phyloP scores from a whole-genome alignment of 441 rosid species.

The Pelargonium citronellum region DNA sequence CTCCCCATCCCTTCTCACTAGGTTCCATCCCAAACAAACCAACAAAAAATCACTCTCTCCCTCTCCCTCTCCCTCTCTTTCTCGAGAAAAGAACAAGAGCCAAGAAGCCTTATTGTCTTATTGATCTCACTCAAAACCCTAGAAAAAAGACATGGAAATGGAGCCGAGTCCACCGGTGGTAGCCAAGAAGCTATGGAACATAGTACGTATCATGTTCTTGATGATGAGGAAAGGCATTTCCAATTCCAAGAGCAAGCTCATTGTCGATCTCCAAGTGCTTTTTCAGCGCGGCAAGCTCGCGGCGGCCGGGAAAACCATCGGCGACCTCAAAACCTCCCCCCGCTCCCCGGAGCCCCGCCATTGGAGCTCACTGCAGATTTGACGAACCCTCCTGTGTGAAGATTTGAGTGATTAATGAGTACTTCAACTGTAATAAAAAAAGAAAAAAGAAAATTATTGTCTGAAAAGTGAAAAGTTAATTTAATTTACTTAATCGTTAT shows the following conservation, averaged over 20 bases:
- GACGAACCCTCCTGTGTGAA: too few species aligned
- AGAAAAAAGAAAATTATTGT: too few species aligned
- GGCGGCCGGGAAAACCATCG: slow-evolving; percentile 22
- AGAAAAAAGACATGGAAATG: neutral
- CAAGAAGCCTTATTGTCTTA: neutral
- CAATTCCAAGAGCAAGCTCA: slow-evolving; percentile 17
- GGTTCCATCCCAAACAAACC: neutral
- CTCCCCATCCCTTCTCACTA: neutral
- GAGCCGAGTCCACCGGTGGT: slow-evolving; percentile 17
- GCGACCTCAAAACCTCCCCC: slow-evolving; percentile 16
- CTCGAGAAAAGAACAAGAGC: neutral
- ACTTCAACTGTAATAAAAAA: too few species aligned
- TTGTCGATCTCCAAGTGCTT: slow-evolving; percentile 12
- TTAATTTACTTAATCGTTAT: too few species aligned
- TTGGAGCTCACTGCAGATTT: too few species aligned
- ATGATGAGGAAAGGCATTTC: slow-evolving; percentile 20
- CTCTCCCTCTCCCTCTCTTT: neutral
- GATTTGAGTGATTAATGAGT: too few species aligned
- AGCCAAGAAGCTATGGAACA: slow-evolving; percentile 18
- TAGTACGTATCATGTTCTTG: slow-evolving; percentile 11
- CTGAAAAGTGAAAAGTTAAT: too few species aligned
- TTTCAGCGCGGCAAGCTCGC: slow-evolving; percentile 21
- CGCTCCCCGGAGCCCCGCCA: too few species aligned
- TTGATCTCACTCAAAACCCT: too few species aligned
- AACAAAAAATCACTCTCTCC: neutral